Evolutionary conservation across 768 basidiomycete species (phyloP).

Genomic region (Mycena leptocephala): DNA sequence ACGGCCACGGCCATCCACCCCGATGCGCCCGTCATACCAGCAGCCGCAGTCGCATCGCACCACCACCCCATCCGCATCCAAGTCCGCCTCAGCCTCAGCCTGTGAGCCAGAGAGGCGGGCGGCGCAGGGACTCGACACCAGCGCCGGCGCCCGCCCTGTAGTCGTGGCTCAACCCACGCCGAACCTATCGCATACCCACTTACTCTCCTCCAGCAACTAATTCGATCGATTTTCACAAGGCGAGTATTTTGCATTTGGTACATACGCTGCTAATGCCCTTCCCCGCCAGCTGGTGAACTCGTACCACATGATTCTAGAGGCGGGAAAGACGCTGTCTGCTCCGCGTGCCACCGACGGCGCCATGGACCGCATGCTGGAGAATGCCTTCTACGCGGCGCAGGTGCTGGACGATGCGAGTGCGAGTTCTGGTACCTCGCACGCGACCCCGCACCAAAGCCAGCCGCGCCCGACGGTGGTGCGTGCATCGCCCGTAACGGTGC

Average conservation of each 20-base stretch:
- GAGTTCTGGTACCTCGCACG: neutral
- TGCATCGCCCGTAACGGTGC: conserved; percentile 10
- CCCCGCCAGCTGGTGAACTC: conserved; percentile 25
- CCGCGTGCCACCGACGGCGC: conserved; percentile 7
- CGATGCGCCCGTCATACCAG: conserved; percentile 19
- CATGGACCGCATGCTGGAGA: conserved; percentile 34
- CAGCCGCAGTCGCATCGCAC: conserved; percentile 26
- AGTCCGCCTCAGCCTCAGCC: conserved; percentile 26
- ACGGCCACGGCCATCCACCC: conserved; percentile 22
- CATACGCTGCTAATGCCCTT: neutral
- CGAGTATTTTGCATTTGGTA: neutral
- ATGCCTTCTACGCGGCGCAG: conserved; percentile 35
- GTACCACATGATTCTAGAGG: conserved; percentile 33
- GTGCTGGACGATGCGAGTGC: conserved; percentile 31
- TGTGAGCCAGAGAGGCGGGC: conserved; percentile 2
- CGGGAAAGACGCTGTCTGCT: conserved; percentile 20
- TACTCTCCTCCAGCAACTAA: conserved; percentile 22
- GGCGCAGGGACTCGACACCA: conserved; percentile 30
- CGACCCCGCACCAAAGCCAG: conserved; percentile 8
- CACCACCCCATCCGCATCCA: conserved; percentile 17
- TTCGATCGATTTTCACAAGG: conserved; percentile 34
- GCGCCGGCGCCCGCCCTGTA: conserved; percentile 9
- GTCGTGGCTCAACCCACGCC: conserved; percentile 6
- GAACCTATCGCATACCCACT: conserved; percentile 1
- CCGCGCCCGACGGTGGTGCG: neutral